Percentiles rank a stretch among this genome's conserved stretches.
These are phyloP conservation scores for Poronia punctata DNA, from an alignment of 495 filamentous ascomycete species.

Conservation along the genomic window DNA sequence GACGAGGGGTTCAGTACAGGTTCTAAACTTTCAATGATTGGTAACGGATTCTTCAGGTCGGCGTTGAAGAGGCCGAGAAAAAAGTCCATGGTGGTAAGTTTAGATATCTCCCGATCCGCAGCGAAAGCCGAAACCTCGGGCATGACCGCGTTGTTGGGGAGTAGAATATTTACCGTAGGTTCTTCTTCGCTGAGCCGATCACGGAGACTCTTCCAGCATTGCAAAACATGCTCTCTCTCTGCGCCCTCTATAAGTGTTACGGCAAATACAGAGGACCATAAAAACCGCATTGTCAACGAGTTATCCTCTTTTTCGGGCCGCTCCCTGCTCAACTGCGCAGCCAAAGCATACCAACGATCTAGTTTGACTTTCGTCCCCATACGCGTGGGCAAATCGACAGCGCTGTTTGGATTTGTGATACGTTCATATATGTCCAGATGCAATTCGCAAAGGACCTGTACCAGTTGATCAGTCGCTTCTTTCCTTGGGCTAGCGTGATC, in stretches of 20 bases:
- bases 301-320: conserved; percentile 33
- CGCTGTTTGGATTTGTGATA: conserved; percentile 67
- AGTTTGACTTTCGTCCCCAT: conserved; percentile 60
- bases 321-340: conserved; percentile 51
- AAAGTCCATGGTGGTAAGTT: conserved; percentile 91
- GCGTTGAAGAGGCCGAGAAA: conserved; percentile 77
- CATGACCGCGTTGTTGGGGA: conserved; percentile 85
- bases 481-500: conserved; percentile 8
- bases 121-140: conserved; percentile 75
- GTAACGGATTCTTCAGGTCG: conserved; percentile 60
- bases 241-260: conserved; percentile 61
- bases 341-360: conserved; percentile 66
- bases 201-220: conserved; percentile 68
- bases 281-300: conserved; percentile 52
- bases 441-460: conserved; percentile 78
- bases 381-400: conserved; percentile 52
- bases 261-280: conserved; percentile 79
- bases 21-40: conserved; percentile 85
- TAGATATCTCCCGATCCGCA: conserved; percentile 82
- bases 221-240: conserved; percentile 67
- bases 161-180: conserved; percentile 43
- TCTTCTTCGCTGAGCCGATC: conserved; percentile 31
- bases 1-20: conserved; percentile 76
- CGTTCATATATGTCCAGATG: conserved; percentile 79
- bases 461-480: conserved; percentile 45